Evolutionary conservation across 768 basidiomycete genomes (phyloP), one percentile per base, ranked within the genome.

Genomic region (Boletus speciosus): DNA sequence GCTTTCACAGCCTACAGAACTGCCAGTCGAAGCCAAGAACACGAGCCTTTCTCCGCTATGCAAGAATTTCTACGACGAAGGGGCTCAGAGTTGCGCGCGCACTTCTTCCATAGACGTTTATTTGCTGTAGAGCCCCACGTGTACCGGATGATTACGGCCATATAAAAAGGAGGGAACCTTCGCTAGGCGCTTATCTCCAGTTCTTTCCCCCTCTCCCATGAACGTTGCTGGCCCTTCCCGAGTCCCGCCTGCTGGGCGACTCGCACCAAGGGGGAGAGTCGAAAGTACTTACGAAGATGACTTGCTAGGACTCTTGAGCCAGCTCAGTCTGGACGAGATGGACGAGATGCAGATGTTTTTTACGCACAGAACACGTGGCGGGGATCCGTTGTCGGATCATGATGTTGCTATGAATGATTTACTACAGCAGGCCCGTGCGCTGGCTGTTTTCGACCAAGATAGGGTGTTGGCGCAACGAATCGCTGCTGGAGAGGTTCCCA

Each of bases 211-310:
- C 52, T 46, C 38, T 46, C 38, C 56, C 60, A 68, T 68, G 66
- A 64, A 55, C 39, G 29, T 60, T 41, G 63, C 66, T 25, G 67
- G 68, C 37, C 66, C 67, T 39, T 68, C 68, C 23, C 57, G 56
- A 25, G 53, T 32, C 29, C 44, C 23, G 15, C 32, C 61, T 7
- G 6, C 39, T 11, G 52, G 52, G 25, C 19, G 37, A 34, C 34
- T 36, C 16, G 39, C 43, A 21, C 34, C 16, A 31, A 48, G 54
- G 49, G 51, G 42, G 47, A 57, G 58, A 49, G 55, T 56, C 42
- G 58, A 53, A 61, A 67, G 59, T 48, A 49, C 60, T 38, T 65
- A 69, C 21, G 69, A 69, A 32, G 57, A 58, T 0, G 69, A 71
- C 51, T 35, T 71, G 31, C 15, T 54, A 5, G 55, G 36, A 3